Evolutionary conservation across 345 rosid genomes (phyloP), one percentile per base, ranked within the genome.

Genomic region (Pseudoturritis turrita): DNA sequence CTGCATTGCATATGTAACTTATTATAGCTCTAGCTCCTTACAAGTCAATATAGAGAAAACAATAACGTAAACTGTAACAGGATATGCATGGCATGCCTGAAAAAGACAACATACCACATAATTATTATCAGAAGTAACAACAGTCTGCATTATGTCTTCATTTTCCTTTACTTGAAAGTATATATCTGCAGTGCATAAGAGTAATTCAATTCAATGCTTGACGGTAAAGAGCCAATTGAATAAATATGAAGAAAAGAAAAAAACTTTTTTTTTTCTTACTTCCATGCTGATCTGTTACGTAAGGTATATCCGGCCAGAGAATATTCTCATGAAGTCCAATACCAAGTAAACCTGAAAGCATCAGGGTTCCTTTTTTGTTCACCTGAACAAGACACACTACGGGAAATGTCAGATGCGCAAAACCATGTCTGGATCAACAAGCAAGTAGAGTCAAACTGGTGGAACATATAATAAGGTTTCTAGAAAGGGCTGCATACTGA

Each of bases 271-370:
- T 62, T 11, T 3, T 14, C 68, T 75, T 80, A 91, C 99, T 85
- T 83, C 97, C 99, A 63, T 82, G 85, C 76, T 89, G 88, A 77
- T 95, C 96, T 39, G 89, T 86, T 45, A 85, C 82, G 74, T 88
- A 95, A 78, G 87, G 90, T 81, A 95, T 77, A 73, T 89, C 96
- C 6, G 99, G 90, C 90, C 89, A 87, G 59, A 91, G 62, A 67
- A 91, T 66, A 36, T 88, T 87, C 77, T 89, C 96, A 62, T 89
- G 85, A 79, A 84, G 61, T 55, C 84, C 96, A 71, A 82, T 86
- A 67, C 83, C 70, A 41, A 86, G 76, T 72, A 87, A 37, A 45
- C 80, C 89, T 22, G 88, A 84, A 68, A 91, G 79, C 88, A 89
- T 77, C 71, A 91, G 28, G 1, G 91, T 87, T 58, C 97, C 97